Base-by-base conservation (phyloP, 805 yeast genomes). In the Naumovozyma baii region DNA sequence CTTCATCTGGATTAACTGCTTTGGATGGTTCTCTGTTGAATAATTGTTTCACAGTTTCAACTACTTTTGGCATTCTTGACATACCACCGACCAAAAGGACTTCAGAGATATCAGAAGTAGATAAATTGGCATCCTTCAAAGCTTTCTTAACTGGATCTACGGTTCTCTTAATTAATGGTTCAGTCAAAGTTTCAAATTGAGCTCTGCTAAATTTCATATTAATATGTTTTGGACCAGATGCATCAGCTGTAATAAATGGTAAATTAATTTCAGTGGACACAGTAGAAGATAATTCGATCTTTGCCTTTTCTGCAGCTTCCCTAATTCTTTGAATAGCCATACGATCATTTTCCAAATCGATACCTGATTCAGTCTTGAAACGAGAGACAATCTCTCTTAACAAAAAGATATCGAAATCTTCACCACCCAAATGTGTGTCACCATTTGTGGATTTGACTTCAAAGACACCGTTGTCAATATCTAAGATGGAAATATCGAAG, bases 381-480 rank as follows among this genome's bases (percentile, higher is more conserved):
- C 73, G 72, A 42, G 78, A 78, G 39, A 87, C 80, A 43, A 88
- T 76, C 68, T 78, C 76, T 72, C 95, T 81, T 53, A 88, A 94
- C 46, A 87, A 65, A 50, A 82, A 72, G 59, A 87, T 88, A 64
- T 83, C 94, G 62, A 82, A 82, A 65, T 83, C 94, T 63, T 83
- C 90, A 58, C 94, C 94, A 60, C 94, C 94, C 59, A 83, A 71
- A 64, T 82, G 90, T 32, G 94, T 83, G 62, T 83, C 81, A 60
- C 94, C 96, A 69, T 88, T 88, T 62, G 96, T 87, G 47, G 96
- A 85, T 73, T 87, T 87, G 65, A 87, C 96, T 75, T 87, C 96
- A 59, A 87, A 87, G 52, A 87, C 96, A 75, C 96, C 96, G 63
- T 87, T 86, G 70, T 88, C 95, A 57, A 87, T 88, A 74, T 88